A percentile compares a stretch with the other conserved stretches of the same genome.
Evolutionary conservation across 1,284 basidiomycete species (phyloP).

Genomic region (Ceratorhiza oryzae-sativae): DNA sequence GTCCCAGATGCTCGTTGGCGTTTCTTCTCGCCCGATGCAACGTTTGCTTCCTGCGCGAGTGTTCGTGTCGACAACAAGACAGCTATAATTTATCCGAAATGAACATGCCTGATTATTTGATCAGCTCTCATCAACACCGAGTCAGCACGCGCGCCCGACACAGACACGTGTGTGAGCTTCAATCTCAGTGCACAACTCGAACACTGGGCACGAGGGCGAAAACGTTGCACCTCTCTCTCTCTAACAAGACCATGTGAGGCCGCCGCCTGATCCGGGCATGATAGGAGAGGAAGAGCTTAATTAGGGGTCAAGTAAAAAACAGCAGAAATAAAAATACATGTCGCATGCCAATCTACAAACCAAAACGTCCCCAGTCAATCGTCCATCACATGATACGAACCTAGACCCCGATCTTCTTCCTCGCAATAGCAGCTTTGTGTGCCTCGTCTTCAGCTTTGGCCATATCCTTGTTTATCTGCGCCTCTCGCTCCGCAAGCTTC

Average conservation of each 20-base stretch:
- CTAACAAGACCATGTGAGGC: background rate
- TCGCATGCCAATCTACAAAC: background rate
- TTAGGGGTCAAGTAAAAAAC: background rate
- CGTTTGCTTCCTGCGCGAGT: too few relatives aligned
- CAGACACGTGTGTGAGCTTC: constrained; percentile 9
- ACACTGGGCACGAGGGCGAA: background rate
- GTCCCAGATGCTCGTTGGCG: background rate
- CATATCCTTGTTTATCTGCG: constrained; percentile 39
- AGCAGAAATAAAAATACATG: constrained; percentile 8
- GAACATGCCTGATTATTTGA: background rate
- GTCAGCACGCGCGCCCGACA: background rate
- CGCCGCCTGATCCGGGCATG: background rate
- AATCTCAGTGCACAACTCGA: background rate
- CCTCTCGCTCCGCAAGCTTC: constrained; percentile 40
- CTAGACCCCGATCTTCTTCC: constrained; percentile 30
- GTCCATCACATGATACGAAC: too few relatives aligned
- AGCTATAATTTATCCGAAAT: background rate
- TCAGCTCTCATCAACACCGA: background rate
- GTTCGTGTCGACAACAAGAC: too few relatives aligned
- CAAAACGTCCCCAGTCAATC: background rate
- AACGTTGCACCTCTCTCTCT: background rate
- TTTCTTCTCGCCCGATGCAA: background rate
- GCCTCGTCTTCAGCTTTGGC: constrained; percentile 39
- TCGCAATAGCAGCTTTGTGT: constrained; percentile 17
- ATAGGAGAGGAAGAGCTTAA: background rate